Base-by-base conservation (phyloP, 768 basidiomycete species). In the Podaxis sp. region DNA sequence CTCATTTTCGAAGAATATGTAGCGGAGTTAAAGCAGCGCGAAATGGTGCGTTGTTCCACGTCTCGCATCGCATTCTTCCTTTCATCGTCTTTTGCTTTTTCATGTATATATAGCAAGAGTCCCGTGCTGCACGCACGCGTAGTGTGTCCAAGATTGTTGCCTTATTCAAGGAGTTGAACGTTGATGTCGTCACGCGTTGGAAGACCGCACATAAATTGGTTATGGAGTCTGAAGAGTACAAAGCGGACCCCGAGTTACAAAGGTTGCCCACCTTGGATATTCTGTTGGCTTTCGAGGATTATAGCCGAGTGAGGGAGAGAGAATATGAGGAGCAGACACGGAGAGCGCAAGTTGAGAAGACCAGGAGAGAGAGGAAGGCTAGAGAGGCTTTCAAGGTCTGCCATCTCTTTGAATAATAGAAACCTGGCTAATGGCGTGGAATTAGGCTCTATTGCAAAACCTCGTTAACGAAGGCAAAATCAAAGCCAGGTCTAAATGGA, bases 131-230 rank as follows among this genome's bases (percentile, higher is more conserved):
- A 4, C 87, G 93, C 52, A 74, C 86, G 25, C 87, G 92, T 37
- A 90, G 91, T 67, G 87, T 95, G 63, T 82, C 84, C 46, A 93
- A 92, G 68, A 85, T 99, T 51, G 88, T 94, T 10, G 73, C 81
- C 0, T 79, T 98, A 28, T 91, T 98, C 80, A 93, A 93, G 68
- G 78, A 87, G 38, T 83, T 98, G 47, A 85, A 90, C 54, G 90
- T 98, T 16, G 93, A 95, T 67, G 93, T 98, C 50, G 80, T 92
- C n/a, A 95, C 94, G 0, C 87, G 93, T 21, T 99, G 96, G 95
- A 83, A 91, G 53, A 82, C 85, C 61, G 94, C 95, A 0, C 89
- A 91, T 65, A 81, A 84, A 16, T 78, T 90, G 64, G 83, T 99
- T 40, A 68, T 85, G 7, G 86, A 88, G 18, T 91, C 93, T 1